Base-by-base conservation (phyloP, 176 grass and related monocot genomes). In the Triticum turgidum region DNA sequence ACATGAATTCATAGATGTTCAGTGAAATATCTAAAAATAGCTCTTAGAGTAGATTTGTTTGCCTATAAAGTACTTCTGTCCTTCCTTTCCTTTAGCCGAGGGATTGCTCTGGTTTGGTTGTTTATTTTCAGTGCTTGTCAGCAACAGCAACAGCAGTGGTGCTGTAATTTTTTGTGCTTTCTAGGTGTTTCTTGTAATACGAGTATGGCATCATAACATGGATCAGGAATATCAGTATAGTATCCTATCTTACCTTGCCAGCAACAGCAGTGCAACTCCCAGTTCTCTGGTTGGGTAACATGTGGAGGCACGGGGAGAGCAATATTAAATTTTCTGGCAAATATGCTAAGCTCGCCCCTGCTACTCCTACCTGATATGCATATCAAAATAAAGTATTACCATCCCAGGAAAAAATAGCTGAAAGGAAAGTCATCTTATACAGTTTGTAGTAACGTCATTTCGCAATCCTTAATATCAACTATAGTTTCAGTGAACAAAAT, bases 251-350 rank as follows among this genome's bases (percentile, higher is more conserved):
- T 77, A 87, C 90, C 59, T 93, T 80, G 27, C 89, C 81, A 39
- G 25, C 27, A 76, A 76, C 73, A 76, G 44, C 1, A 76, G 45
- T 76, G 51, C 73, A 76, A 54, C 45, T 47, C 47, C 45, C 73
- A 33, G 25, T 54, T 76, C 73, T 56, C 47, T 76, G 44, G 73
- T 33, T 76, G 14, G 92, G 92, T 82, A 93, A 80, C 92, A 91
- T 93, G 30, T 91, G 92, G 88, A 93, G 89, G 51, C 92, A 93
- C 52, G 89, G 92, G 11, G 92, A 93, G 24, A 93, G 87, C 25
- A 93, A 80, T 51, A 80, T 7, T 86, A 93, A 89, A 68, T 61
- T 81, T 81, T 49, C 75, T 88, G 4, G 89, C 86, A 69, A 93
- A 91, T 64, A 93, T 83, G 80, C 91, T 93, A 5, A 93, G 85